A percentile compares a stretch with the other conserved stretches of the same genome.
Evolutionary conservation across 352 stramenopile genomes (phyloP).

Genomic region (Phytophthora colocasiae): DNA sequence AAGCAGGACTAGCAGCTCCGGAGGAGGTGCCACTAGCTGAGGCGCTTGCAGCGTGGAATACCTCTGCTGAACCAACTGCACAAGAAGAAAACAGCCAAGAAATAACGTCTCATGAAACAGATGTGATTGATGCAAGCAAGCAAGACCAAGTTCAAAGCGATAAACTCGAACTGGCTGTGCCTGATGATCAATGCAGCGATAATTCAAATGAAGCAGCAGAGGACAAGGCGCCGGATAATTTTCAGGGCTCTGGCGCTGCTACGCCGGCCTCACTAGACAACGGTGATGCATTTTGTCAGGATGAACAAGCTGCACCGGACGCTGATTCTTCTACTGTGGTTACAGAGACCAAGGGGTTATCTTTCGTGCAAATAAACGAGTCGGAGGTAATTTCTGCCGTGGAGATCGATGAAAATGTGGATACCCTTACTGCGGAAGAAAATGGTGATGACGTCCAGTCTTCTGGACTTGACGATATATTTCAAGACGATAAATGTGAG

Average conservation of each 20-base stretch:
- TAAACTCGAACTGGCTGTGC: not conserved
- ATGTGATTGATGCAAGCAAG: conserved; percentile 2
- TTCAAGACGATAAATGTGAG: conserved; percentile 12
- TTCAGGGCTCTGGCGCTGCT: not conserved
- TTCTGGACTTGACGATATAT: conserved; percentile 2
- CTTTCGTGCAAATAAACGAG: conserved; percentile 1
- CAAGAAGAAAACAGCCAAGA: conserved; percentile 8
- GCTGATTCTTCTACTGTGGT: not conserved
- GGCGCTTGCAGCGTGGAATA: conserved; percentile 36
- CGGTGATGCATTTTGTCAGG: conserved; percentile 2
- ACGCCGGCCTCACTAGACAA: conserved; percentile 2
- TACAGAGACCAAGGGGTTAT: conserved; percentile 6
- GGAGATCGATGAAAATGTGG: not conserved
- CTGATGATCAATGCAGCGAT: conserved; percentile 9
- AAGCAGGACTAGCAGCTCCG: conserved; percentile 34
- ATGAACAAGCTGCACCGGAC: not conserved
- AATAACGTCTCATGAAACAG: not conserved
- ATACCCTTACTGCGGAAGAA: not conserved
- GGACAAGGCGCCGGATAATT: too few species aligned
- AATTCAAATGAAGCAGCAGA: not conserved
- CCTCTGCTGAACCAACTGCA: conserved; percentile 8
- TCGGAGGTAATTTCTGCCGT: not conserved
- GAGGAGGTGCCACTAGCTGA: conserved; percentile 35
- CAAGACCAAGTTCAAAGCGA: not conserved
- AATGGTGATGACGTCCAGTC: conserved; percentile 11